phyloP scores from a whole-genome alignment of 768 basidiomycete genomes.

The Lactarius akahatsu region DNA sequence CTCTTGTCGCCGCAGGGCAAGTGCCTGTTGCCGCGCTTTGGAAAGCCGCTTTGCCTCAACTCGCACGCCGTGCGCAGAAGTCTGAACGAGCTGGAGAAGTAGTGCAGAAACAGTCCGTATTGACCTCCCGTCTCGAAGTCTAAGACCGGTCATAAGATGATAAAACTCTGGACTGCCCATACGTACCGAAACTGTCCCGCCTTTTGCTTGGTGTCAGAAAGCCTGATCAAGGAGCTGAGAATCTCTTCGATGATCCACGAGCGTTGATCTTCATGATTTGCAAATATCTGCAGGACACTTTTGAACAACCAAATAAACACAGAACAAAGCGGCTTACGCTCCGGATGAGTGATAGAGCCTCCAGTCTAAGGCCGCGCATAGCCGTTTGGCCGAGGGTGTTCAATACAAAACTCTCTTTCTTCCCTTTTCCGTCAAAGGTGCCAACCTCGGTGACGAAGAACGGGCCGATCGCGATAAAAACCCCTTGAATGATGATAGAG shows the following conservation, averaged over 20 bases:
- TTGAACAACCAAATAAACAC: conserved; percentile 12
- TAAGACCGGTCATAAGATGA: conserved; percentile 35
- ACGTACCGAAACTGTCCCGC: conserved; percentile 85
- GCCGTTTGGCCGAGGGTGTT: conserved; percentile 73
- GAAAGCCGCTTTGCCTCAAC: conserved; percentile 62
- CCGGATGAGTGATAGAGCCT: conserved; percentile 80
- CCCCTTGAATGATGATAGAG: conserved; percentile 84
- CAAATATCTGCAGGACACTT: conserved; percentile 69
- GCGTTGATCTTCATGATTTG: conserved; percentile 85
- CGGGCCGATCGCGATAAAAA: conserved; percentile 91
- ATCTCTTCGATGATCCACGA: conserved; percentile 99
- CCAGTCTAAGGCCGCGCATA: conserved; percentile 77
- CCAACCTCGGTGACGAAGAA: conserved; percentile 83
- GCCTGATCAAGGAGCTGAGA: conserved; percentile 81
- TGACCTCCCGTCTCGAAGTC: conserved; percentile 84
- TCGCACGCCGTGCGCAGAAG: conserved; percentile 85
- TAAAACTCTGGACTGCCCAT: conserved; percentile 6
- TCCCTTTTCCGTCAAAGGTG: conserved; percentile 55
- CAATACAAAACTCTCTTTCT: conserved; percentile 58
- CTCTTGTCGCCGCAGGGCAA: conserved; percentile 63
- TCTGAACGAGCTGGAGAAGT: conserved; percentile 94
- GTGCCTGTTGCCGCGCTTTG: conserved; percentile 59
- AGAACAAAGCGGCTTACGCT: conserved; percentile 53
- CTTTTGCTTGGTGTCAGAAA: conserved; percentile 86
- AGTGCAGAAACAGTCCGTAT: conserved; percentile 94